Base-by-base conservation (phyloP, 2,329 filamentous ascomycete species). In the Cryphonectria carpinicola region DNA sequence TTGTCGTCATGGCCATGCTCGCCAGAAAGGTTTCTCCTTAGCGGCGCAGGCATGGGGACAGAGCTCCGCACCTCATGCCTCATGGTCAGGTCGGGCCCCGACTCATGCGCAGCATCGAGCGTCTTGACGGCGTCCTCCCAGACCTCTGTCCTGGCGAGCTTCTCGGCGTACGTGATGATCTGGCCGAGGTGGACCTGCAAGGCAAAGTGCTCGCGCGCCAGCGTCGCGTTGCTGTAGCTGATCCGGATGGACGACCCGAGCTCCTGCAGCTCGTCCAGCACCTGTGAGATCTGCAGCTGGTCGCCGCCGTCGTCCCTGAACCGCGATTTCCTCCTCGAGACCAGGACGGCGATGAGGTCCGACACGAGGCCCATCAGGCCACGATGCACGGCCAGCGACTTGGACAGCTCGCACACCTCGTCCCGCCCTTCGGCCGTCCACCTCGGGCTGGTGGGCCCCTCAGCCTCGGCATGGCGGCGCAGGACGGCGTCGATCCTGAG, bases 361-460 rank as follows among this genome's bases (percentile, higher is more conserved):
- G 74, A 67, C 1, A 72, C 67, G 22, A 73, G 68, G 11, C 68
- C 72, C 52, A 74, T 60, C 6, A 73, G 65, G 8, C 70, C 71
- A 3, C 74, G 73, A 25, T 75, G 74, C 8, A 73, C 71, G 28
- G 73, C 71, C 56, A 76, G 71, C 46, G 73, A 73, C 65, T 72
- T 70, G 46, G 65, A 64, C 54, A 75, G 71, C 54, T 66, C 73
- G 22, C 52, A 60, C 25, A 72, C 70, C 65, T 75, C 73, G n/a
- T 66, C 58, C 67, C 71, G 72, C 4, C 73, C 74, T 32, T 46
- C 66, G 2, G 43, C 32, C 7, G 71, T 70, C 74, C 73, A 75
- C n/a, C 54, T 70, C 13, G 66, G 70, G 25, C 66, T 19, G 3
- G 70, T n/a, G 22, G 22, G 7, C 46, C 7, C 71, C 22, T 69